phyloP scores from a whole-genome alignment of 2,329 filamentous ascomycete genomes.

The Dactylellina drechsleri region DNA sequence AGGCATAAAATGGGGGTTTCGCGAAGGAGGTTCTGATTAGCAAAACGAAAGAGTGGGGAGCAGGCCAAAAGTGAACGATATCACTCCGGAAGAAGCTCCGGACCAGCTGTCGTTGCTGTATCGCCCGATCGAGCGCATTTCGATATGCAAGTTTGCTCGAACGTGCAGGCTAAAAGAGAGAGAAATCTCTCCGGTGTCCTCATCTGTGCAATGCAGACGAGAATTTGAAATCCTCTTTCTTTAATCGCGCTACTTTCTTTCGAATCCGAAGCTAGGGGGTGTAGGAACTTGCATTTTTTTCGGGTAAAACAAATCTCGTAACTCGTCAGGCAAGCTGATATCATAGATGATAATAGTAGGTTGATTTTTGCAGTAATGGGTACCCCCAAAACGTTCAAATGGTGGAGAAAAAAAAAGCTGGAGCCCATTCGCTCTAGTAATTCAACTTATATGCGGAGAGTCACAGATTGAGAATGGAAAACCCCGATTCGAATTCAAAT shows the following conservation, averaged over 20 bases:
- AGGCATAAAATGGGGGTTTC: too few species aligned
- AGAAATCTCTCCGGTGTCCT: not conserved
- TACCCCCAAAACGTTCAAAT: conserved; percentile 18
- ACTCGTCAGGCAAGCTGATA: conserved; percentile 33
- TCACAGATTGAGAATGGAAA: too few species aligned
- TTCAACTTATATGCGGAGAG: too few species aligned
- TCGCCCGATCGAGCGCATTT: conserved; percentile 46
- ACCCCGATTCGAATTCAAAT: not conserved
- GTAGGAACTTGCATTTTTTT: conserved; percentile 20
- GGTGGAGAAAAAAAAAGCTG: conserved; percentile 14
- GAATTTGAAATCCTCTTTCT: conserved; percentile 32
- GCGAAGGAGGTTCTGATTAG: too few species aligned
- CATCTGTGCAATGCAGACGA: conserved; percentile 9
- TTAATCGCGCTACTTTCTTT: conserved; percentile 8
- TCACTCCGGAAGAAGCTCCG: conserved; percentile 3
- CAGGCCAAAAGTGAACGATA: conserved; percentile 1
- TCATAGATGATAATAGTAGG: conserved; percentile 12
- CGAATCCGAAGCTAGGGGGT: not conserved
- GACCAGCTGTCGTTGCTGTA: conserved; percentile 6
- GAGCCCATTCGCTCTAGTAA: too few species aligned
- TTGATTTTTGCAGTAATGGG: too few species aligned
- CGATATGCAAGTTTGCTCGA: conserved; percentile 1
- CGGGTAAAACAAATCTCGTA: conserved; percentile 19
- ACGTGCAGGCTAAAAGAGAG: conserved; percentile 3
- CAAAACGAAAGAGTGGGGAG: not conserved